Evolutionary conservation across 225 moss, liverwort and hornwort genomes (phyloP), one percentile per base, ranked within the genome.

Genomic region (Physcomitrium patens): DNA sequence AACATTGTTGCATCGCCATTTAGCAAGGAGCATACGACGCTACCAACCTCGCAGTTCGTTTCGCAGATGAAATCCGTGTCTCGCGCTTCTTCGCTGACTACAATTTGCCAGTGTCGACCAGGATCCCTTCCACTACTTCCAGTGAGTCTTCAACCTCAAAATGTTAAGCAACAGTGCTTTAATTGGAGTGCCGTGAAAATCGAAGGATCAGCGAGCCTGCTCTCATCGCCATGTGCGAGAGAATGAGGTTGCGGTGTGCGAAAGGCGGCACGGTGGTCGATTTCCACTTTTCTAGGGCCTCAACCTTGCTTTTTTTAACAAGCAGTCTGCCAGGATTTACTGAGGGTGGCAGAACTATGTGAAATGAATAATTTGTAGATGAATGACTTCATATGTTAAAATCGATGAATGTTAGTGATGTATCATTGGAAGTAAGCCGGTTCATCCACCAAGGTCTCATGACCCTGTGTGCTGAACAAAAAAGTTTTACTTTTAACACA

Each of bases 61-160:
- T 20, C 62, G 1, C 69, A 8, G 20, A n/a, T 42, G 1, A 9
- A 12, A 27, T 9, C 8, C 6, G 41, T 17, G 31, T 18, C 4
- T 22, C 7, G 3, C 18, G 1, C 48, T 8, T 0, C 8, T n/a
- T 17, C 1, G 52, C 16, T 11, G 63, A 63, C 13, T 65, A 23
- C 24, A 55, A 44, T 48, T 19, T 19, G 24, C 65, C 37, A 63
- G 41, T 41, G 23, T 31, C 10, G 6, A 18, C 49, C 43, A 51
- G 66, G 43, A 78, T 72, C 65, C 14, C 72, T 67, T 23, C 72
- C 24, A 43, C 72, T 46, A 19, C 26, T 18, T 51, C 72, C 19
- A 72, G 72, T 72, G 12, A 59, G 72, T 24, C 8, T 24, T 24
- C 24, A 1, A 1, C 24, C 1, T 1, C 24, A 24, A 24, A 24